A percentile compares a stretch with the other conserved stretches of the same genome.
phyloP scores from a whole-genome alignment of 768 basidiomycete species.

The Boletus speciosus region DNA sequence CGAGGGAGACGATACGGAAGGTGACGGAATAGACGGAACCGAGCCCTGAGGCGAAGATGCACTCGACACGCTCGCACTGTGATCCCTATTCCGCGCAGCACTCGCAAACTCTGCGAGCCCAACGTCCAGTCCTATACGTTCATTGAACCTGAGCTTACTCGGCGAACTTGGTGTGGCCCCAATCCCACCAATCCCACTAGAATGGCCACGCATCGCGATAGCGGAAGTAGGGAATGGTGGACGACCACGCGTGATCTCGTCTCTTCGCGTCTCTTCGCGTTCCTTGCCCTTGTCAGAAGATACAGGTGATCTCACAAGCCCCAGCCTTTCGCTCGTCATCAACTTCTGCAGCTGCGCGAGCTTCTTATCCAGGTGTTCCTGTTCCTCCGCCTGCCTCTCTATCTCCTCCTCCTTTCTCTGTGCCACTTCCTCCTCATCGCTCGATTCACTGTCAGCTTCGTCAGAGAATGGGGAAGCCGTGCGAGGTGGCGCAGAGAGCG shows the following conservation, averaged over 20 bases:
- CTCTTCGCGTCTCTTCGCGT: conserved; percentile 16
- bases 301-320: conserved; percentile 49
- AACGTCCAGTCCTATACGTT: conserved; percentile 27
- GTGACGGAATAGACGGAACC: conserved; percentile 78
- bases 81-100: conserved; percentile 43
- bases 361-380: conserved; percentile 63
- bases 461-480: conserved; percentile 53
- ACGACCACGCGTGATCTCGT: conserved; percentile 44
- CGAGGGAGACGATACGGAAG: conserved; percentile 52
- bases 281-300: conserved; percentile 38
- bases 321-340: conserved; percentile 72
- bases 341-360: conserved; percentile 63
- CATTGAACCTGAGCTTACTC: conserved; percentile 23
- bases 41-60: conserved; percentile 73
- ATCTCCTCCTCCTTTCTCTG: conserved; percentile 65
- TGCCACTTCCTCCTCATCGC: conserved; percentile 54
- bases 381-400: conserved; percentile 63
- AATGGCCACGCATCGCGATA: conserved; percentile 1
- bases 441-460: conserved; percentile 49
- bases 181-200: neutral
- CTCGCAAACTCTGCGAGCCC: conserved; percentile 34
- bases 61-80: conserved; percentile 73
- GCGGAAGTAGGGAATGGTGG: conserved; percentile 19
- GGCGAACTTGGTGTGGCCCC: conserved; percentile 27
- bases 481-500: conserved; percentile 31